These are phyloP conservation scores for Teratosphaeria nubilosa DNA, from an alignment of 2,329 filamentous ascomycete genomes.

Conservation along the genomic window DNA sequence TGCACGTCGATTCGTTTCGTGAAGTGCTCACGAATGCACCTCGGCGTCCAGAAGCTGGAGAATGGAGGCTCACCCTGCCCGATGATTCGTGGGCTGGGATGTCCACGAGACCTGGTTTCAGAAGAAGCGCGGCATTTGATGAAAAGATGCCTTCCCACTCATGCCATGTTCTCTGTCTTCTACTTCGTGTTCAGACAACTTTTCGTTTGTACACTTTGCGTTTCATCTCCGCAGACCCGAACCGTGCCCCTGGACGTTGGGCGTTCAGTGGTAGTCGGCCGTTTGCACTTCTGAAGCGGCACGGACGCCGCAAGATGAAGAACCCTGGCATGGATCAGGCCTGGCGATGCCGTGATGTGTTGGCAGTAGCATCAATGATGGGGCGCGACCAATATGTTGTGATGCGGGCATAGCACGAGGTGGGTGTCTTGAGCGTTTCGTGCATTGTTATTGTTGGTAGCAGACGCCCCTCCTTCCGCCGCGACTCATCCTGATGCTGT, in stretches of 20 bases:
- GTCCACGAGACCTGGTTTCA: neutral
- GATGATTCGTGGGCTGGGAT: neutral
- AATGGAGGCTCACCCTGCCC: neutral
- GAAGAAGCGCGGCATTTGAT: neutral
- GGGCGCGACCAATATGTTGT: neutral
- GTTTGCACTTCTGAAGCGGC: neutral
- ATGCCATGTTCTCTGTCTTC: neutral
- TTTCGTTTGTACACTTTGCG: neutral
- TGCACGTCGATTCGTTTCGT: neutral
- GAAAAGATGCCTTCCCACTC: neutral
- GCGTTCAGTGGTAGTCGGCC: neutral
- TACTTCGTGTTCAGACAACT: neutral
- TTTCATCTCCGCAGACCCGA: neutral
- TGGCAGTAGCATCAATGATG: neutral
- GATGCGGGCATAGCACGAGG: neutral
- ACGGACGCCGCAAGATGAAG: neutral
- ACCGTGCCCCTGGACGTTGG: neutral
- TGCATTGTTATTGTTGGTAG: neutral
- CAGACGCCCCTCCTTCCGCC: neutral
- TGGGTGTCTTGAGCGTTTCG: neutral
- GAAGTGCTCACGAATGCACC: neutral
- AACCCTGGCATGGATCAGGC: neutral
- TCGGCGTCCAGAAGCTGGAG: neutral
- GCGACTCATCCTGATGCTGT: neutral
- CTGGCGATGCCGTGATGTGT: neutral